A percentile compares a stretch with the other conserved stretches of the same genome.
These are phyloP conservation scores for Calocybe cyanea DNA, from an alignment of 768 basidiomycete genomes.

Conservation along the genomic window DNA sequence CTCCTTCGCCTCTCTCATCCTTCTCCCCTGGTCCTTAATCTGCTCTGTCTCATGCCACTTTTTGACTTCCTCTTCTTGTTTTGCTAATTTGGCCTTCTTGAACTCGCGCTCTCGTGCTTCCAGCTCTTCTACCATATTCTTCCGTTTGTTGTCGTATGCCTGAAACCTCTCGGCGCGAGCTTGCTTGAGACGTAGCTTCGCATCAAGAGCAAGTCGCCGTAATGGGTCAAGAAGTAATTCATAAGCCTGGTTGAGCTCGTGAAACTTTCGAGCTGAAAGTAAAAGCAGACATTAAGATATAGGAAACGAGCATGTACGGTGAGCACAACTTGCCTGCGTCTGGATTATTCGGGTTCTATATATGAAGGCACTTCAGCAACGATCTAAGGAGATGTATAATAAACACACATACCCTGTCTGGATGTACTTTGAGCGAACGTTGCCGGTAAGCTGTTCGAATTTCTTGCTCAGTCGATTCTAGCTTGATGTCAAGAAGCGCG, in stretches of 20 bases:
- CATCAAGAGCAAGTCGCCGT: constrained; percentile 74
- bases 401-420: constrained; percentile 64
- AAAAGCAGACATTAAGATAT: no score
- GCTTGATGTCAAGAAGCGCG: constrained; percentile 57
- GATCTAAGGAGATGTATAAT: not conserved
- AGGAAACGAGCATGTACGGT: no score
- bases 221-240: constrained; percentile 79
- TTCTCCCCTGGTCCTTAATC: constrained; percentile 64
- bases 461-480: constrained; percentile 71
- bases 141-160: constrained; percentile 67
- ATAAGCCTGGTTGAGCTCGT: constrained; percentile 79
- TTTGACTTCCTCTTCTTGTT: constrained; percentile 51
- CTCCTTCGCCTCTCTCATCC: constrained; percentile 64
- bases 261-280: constrained; percentile 65
- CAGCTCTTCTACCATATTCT: constrained; percentile 69
- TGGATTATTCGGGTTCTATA: constrained; percentile 73
- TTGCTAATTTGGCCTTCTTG: constrained; percentile 68
- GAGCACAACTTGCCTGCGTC: constrained; percentile 54
- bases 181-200: constrained; percentile 66
- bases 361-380: not conserved
- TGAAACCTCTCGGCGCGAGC: constrained; percentile 71
- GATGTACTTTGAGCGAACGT: constrained; percentile 81
- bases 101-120: constrained; percentile 75
- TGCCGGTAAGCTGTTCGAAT: constrained; percentile 78
- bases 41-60: constrained; percentile 61